Conservation (phyloP, 2,329 filamentous ascomycete species). For the Pseudonectria buxi region DNA sequence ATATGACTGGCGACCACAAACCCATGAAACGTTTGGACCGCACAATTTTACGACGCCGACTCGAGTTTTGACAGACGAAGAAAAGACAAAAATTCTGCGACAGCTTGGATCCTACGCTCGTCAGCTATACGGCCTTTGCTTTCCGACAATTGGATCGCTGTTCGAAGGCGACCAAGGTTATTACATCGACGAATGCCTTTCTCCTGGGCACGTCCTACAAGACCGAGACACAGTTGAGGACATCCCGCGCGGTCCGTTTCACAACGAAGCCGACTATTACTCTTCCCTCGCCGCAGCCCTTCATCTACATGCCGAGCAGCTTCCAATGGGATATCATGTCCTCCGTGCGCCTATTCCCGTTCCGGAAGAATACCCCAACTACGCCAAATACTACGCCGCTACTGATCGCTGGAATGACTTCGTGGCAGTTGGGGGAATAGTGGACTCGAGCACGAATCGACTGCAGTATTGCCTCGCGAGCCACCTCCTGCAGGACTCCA, state of each 20-base stretch:
- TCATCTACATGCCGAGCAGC: constrained; percentile 11
- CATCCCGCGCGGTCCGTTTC: constrained; percentile 10
- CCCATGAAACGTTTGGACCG: constrained; percentile 4
- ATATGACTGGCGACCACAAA: constrained; percentile 14
- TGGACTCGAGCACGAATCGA: constrained; percentile 12
- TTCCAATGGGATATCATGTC: constrained; percentile 10
- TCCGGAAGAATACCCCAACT: constrained; percentile 8
- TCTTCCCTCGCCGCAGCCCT: constrained; percentile 9
- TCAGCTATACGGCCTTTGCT: constrained; percentile 20
- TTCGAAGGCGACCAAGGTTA: constrained; percentile 18
- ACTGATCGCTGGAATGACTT: constrained; percentile 13
- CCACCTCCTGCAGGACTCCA: constrained; percentile 8
- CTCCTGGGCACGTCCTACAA: constrained; percentile 7
- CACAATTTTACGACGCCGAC: constrained; percentile 2
- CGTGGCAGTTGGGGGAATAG: constrained; percentile 5
- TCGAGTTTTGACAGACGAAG: constrained; percentile 7
- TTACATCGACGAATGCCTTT: constrained; percentile 11
- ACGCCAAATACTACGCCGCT: constrained; percentile 7
- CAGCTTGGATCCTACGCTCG: constrained; percentile 20
- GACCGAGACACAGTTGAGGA: constrained; percentile 6
- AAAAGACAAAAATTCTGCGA: constrained; percentile 20
- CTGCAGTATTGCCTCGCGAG: constrained; percentile 11
- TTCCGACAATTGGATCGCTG: constrained; percentile 23
- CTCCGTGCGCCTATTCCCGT: constrained; percentile 10
- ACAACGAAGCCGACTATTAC: constrained; percentile 9